Percentiles rank a stretch among this genome's conserved stretches.
phyloP scores from a whole-genome alignment of 306 rosid genomes.

The Quercus engelmannii region DNA sequence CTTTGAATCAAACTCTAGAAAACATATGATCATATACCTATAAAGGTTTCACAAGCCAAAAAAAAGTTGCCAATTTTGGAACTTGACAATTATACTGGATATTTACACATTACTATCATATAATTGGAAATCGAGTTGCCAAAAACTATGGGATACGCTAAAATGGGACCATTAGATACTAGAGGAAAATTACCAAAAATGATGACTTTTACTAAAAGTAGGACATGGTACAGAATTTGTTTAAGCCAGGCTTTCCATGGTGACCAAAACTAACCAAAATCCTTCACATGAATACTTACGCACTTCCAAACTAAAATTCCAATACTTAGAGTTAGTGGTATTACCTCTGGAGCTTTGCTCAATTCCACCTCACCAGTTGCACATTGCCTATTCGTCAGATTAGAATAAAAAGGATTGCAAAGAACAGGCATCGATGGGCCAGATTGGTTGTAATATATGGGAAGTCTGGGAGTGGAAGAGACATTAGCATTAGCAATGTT shows the following conservation, averaged over 20 bases:
- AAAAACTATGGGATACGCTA: neutral
- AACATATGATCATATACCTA: neutral
- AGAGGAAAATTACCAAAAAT: neutral
- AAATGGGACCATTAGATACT: neutral
- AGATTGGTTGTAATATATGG: conserved; percentile 60
- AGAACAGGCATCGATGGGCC: conserved; percentile 56
- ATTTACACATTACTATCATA: neutral
- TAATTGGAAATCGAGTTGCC: neutral
- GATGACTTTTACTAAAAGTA: neutral
- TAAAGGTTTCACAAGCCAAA: neutral
- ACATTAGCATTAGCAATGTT: conserved; percentile 24
- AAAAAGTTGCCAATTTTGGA: neutral
- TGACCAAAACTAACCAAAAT: neutral
- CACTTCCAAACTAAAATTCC: neutral
- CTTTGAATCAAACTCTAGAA: neutral
- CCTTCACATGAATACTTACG: neutral
- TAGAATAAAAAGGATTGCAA: conserved; percentile 54
- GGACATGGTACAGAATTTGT: neutral
- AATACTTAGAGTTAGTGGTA: neutral
- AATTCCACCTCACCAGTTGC: conserved; percentile 43
- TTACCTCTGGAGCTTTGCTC: conserved; percentile 43
- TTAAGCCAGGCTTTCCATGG: neutral
- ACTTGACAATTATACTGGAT: neutral
- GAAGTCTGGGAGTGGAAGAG: conserved; percentile 12
- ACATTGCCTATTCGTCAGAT: conserved; percentile 42